Evolutionary conservation across 2,329 filamentous ascomycete genomes (phyloP).

Genomic region (Microdochium bolleyi): DNA sequence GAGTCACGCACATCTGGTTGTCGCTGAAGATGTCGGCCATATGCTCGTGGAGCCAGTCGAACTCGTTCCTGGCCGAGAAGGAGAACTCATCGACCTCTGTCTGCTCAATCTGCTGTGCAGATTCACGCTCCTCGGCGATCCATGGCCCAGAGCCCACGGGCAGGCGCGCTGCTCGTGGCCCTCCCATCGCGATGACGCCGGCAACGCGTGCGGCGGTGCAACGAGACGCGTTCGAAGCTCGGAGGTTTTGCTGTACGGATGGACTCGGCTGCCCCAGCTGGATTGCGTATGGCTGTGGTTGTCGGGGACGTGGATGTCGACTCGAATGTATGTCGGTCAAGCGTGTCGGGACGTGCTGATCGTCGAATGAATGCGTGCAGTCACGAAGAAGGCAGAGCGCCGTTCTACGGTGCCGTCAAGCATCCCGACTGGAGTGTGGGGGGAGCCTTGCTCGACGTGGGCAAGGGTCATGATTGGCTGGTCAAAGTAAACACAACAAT

Average conservation of each 20-base stretch:
- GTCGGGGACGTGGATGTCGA: no score
- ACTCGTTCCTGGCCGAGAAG: slow-evolving; percentile 84
- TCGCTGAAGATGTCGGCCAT: slow-evolving; percentile 90
- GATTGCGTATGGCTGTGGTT: no score
- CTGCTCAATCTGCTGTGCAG: slow-evolving; percentile 65
- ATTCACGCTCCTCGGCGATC: slow-evolving; percentile 77
- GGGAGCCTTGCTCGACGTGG: background rate
- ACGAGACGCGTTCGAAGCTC: background rate
- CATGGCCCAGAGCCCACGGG: slow-evolving; percentile 77
- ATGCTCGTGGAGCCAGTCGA: slow-evolving; percentile 98
- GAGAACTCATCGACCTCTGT: slow-evolving; percentile 89
- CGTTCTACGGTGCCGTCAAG: background rate
- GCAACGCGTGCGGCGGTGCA: background rate
- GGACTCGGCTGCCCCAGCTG: no score
- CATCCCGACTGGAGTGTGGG: background rate
- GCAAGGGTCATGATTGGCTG: background rate
- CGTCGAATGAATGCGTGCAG: background rate
- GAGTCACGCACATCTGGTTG: slow-evolving; percentile 66
- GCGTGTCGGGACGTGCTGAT: no score
- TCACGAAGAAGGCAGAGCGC: background rate
- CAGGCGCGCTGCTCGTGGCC: slow-evolving; percentile 37
- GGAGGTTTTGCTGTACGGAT: background rate
- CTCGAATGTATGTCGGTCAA: no score
- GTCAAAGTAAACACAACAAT: background rate
- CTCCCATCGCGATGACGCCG: slow-evolving; percentile 17